Evolutionary conservation across 345 rosid species (phyloP), one percentile per base, ranked within the genome.

Genomic region (Kernera saxatilis): DNA sequence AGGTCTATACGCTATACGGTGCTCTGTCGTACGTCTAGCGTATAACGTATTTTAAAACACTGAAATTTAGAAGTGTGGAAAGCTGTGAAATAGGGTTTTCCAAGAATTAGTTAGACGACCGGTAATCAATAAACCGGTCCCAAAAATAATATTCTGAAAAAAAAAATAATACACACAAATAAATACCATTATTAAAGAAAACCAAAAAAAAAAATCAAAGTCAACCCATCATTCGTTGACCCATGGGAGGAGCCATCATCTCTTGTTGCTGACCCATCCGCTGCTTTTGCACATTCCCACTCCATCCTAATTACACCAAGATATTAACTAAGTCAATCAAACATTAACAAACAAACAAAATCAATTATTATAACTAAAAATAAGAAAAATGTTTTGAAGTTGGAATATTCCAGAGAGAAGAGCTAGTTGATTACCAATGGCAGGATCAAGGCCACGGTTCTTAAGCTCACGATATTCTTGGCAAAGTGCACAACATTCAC

Each of bases 381-480:
- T 17, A 17, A 43, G 7, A 2, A 41, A n/a, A 41, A 2, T 41
- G 21, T 15, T 41, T 21, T 9, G 12, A 12, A 11, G 23, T 2
- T 32, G 17, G 40, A 54, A 2, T 17, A 33, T 5, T 10, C 11
- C 8, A 30, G 9, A 32, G 40, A 32, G n/a, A 19, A 18, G 51
- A 61, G 17, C 0, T 10, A 11, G 25, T 22, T 13, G 6, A 1
- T 43, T 41, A 87, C 87, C 88, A 17, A 82, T 41, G 30, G 84
- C 69, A 61, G 88, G 86, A 40, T 86, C 77, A 14, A 69, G 70
- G 0, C 87, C 86, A 10, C 81, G 86, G 23, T 53, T 74, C 15
- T 70, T 77, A 64, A 87, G 88, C 10, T 85, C 90, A 33, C 90
- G 80, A 46, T 81, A 81, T 64, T 84, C 93, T 64, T 87, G 90